Conservation (phyloP, 2,329 filamentous ascomycete species). For the Claviceps sp. region DNA sequence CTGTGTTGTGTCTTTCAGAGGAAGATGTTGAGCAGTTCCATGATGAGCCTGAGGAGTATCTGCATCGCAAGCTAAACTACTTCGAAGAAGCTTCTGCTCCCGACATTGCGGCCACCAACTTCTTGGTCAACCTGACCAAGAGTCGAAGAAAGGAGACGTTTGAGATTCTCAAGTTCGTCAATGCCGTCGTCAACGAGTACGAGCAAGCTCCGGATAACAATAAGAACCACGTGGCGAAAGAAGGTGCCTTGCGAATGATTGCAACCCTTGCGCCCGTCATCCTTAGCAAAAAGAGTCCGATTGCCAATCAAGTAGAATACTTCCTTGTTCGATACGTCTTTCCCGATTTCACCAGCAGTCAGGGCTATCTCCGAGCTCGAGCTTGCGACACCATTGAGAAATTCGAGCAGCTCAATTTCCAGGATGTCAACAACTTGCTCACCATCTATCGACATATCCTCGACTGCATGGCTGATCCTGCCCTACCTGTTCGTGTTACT, state of each 20-base stretch:
- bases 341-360: constrained; percentile 85
- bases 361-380: constrained; percentile 84
- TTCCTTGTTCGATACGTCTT: constrained; percentile 98
- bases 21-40: constrained; percentile 92
- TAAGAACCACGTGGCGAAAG: constrained; percentile 91
- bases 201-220: constrained; percentile 71
- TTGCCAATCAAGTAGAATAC: constrained; percentile 94
- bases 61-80: constrained; percentile 94
- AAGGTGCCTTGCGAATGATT: constrained; percentile 94
- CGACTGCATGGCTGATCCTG: constrained; percentile 91
- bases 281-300: constrained; percentile 93
- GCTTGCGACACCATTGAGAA: constrained; percentile 97
- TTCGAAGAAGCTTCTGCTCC: constrained; percentile 95
- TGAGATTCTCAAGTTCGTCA: constrained; percentile 87
- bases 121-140: constrained; percentile 89
- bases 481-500: constrained; percentile 84
- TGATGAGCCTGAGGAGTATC: constrained; percentile 87
- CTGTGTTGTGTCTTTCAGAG: constrained; percentile 79
- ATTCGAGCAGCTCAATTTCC: constrained; percentile 94
- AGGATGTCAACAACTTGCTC: constrained; percentile 88
- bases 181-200: constrained; percentile 86
- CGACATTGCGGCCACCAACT: constrained; percentile 92
- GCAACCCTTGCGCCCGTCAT: constrained; percentile 89
- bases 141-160: constrained; percentile 91
- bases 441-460: constrained; percentile 94